Percentiles rank a stretch among this genome's conserved stretches.
phyloP scores from a whole-genome alignment of 306 rosid genomes.

The Styphnolobium japonicum region DNA sequence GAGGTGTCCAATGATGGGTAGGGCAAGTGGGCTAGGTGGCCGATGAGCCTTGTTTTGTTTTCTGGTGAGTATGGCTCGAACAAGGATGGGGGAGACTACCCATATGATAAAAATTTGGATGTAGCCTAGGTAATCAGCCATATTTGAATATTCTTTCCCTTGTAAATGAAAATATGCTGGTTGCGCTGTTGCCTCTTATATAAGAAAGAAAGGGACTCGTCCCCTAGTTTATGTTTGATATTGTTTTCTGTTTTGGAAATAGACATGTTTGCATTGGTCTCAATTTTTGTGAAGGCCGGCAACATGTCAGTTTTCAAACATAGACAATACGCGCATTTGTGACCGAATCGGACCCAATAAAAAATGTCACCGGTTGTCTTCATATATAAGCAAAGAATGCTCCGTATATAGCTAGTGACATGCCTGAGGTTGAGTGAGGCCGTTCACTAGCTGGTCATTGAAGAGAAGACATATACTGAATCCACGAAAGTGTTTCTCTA shows the following conservation, averaged over 20 bases:
- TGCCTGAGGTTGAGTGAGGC: background rate
- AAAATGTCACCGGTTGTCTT: background rate
- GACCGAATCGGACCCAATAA: constrained; percentile 12
- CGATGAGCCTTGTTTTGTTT: constrained; percentile 5
- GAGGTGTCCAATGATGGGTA: constrained; percentile 70
- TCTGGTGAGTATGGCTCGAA: constrained; percentile 34
- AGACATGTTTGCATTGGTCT: background rate
- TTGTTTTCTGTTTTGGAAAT: constrained; percentile 5
- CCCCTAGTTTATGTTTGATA: constrained; percentile 14
- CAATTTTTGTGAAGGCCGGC: constrained; percentile 28
- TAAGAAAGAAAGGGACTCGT: background rate
- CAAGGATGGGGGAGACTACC: constrained; percentile 31
- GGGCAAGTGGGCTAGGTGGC: constrained; percentile 54
- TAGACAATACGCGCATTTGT: background rate
- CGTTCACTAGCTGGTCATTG: background rate
- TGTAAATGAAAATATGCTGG: background rate
- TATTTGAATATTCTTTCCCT: constrained; percentile 15
- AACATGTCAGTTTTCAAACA: background rate
- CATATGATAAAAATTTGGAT: constrained; percentile 23
- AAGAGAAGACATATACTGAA: background rate
- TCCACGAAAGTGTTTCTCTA: too few relatives aligned
- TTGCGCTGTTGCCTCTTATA: background rate
- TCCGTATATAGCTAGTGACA: too few relatives aligned
- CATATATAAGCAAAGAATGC: background rate
- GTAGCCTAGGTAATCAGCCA: constrained; percentile 37